These are phyloP conservation scores for Bimuria novae-zelandiae DNA, from an alignment of 2,329 filamentous ascomycete species.

Conservation along the genomic window DNA sequence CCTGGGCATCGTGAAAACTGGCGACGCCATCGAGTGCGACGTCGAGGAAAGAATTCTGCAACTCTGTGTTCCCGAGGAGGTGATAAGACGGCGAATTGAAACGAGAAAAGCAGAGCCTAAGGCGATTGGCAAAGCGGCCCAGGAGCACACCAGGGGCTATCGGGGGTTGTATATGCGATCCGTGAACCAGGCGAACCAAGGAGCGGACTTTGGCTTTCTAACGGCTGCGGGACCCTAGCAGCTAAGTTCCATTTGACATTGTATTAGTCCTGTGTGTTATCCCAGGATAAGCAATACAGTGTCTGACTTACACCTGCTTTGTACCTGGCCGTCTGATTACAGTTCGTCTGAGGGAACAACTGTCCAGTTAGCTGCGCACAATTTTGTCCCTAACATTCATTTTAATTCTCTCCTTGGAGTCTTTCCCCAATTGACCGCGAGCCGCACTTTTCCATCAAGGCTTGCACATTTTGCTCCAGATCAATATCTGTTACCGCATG, in stretches of 20 bases:
- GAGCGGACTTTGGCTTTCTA: constrained; percentile 65
- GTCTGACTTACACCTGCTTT: too few relatives aligned
- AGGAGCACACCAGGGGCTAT: constrained; percentile 56
- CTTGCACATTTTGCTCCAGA: too few relatives aligned
- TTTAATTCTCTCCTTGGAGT: background rate
- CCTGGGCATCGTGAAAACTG: constrained; percentile 55
- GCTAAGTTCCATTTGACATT: background rate
- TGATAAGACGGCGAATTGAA: constrained; percentile 44
- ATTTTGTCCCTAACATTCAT: too few relatives aligned
- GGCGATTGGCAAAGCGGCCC: constrained; percentile 31
- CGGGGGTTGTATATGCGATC: constrained; percentile 62
- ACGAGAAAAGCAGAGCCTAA: constrained; percentile 33
- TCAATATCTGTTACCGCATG: too few relatives aligned
- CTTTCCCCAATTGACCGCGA: constrained; percentile 11
- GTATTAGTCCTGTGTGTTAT: too few relatives aligned
- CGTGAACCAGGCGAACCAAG: constrained; percentile 64
- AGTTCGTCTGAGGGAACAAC: too few relatives aligned
- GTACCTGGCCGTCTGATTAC: background rate
- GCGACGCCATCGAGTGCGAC: constrained; percentile 55
- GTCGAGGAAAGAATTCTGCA: constrained; percentile 49
- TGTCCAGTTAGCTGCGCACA: too few relatives aligned
- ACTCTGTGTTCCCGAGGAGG: constrained; percentile 49
- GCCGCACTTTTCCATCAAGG: constrained; percentile 45
- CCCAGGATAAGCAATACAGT: too few relatives aligned
- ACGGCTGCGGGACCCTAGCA: constrained; percentile 33